Evolutionary conservation across 768 basidiomycete species (phyloP).

Genomic region (Collybiopsis luxurians): DNA sequence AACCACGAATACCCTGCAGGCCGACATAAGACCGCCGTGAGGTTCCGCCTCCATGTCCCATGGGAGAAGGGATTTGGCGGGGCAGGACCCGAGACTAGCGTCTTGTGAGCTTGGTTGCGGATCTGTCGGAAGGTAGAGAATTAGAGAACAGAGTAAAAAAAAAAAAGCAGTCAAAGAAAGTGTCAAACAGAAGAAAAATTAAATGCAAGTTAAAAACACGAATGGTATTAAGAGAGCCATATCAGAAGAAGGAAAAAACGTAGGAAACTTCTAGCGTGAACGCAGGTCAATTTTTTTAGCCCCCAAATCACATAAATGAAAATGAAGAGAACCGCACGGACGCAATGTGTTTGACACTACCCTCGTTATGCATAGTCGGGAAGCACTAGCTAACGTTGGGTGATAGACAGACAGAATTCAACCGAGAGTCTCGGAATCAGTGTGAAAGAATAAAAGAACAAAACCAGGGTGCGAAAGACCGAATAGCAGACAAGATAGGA

Average conservation of each 20-base stretch:
- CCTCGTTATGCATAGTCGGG: background rate
- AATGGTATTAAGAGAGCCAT: too few species aligned
- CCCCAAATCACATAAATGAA: too few species aligned
- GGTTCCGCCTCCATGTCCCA: conserved; percentile 71
- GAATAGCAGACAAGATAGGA: background rate
- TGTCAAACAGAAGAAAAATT: background rate
- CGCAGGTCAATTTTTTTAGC: too few species aligned
- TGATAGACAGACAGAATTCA: conserved; percentile 1
- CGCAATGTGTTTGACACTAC: too few species aligned
- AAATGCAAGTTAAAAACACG: too few species aligned
- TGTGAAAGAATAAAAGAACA: conserved; percentile 9
- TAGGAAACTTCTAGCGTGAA: too few species aligned
- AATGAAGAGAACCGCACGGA: background rate
- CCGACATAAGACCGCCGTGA: conserved; percentile 74
- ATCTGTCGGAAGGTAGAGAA: conserved; percentile 46
- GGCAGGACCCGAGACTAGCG: conserved; percentile 56
- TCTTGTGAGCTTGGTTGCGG: conserved; percentile 79
- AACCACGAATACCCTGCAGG: conserved; percentile 83
- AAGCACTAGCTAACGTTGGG: too few species aligned
- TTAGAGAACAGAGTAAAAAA: too few species aligned
- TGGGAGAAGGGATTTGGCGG: conserved; percentile 89
- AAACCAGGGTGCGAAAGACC: background rate
- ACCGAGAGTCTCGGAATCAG: background rate
- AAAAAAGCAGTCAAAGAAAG: background rate
- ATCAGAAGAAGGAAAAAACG: too few species aligned